Base-by-base conservation (phyloP, 192 early-diverging fungal genomes). In the Coemansia guatemalensis region DNA sequence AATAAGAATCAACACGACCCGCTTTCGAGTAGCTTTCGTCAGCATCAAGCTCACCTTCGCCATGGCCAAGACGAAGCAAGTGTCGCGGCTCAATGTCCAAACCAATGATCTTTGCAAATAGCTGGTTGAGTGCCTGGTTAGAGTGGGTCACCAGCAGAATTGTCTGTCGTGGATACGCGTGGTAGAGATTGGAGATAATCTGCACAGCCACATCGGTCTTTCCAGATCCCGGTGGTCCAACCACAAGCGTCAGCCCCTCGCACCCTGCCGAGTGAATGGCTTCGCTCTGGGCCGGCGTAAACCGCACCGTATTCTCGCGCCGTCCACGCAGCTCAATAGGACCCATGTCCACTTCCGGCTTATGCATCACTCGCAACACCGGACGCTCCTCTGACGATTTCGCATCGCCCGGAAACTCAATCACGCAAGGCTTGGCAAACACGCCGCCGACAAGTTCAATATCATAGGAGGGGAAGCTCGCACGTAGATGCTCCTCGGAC, bases 131-230 rank as follows among this genome's bases (percentile, higher is more conserved):
- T n/a, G 96, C 96, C 74, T 97, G 95, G 74, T 99, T 99, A 47
- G 93, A 95, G 67, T 97, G 94, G 3, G 98, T 96, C 12, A 99
- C 83, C 4, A 99, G 74, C 22, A 99, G 85, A 17, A 90, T 98
- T 50, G 93, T 95, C 67, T 98, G 89, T 14, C 87, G 78, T 1
- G 95, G 93, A 65, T 78, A 87, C 58, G 92, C 93, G 82, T 96
- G 94, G 71, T 99, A 99, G 39, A 98, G 75, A 63, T 97, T 98
- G 71, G 92, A 84, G 61, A 97, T 91, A 23, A 95, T 93, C 74
- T 99, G 96, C 11, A 96, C 98, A 1, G 98, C 96, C 4, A 95
- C 90, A 71, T 97, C 95, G 1, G 96, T 98, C 73, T 99, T 99
- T 51, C 98, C 98, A 7, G 98, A 96, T 48, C 98, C 97, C 11